Percentiles rank a stretch among this genome's conserved stretches.
These are phyloP conservation scores for Phytophthora palmivora DNA, from an alignment of 352 stramenopile species.

Conservation along the genomic window DNA sequence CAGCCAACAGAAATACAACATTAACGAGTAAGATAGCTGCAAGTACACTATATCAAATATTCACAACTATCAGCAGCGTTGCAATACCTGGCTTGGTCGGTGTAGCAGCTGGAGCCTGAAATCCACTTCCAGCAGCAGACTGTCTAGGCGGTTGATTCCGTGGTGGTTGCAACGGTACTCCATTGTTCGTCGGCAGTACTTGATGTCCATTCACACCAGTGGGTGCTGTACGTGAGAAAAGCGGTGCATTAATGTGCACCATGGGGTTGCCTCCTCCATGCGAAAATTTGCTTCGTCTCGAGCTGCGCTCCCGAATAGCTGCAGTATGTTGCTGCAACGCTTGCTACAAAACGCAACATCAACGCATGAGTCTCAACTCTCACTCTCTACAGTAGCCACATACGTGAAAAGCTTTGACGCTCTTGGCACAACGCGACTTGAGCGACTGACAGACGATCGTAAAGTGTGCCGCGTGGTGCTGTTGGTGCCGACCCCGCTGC, in stretches of 20 bases:
- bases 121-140: constrained; percentile 21
- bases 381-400: constrained; percentile 11
- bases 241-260: constrained; percentile 81
- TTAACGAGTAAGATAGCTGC: not conserved
- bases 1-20: constrained; percentile 6
- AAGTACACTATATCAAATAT: not conserved
- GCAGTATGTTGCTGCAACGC: constrained; percentile 70
- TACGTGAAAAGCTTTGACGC: constrained; percentile 82
- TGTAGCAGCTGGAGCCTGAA: constrained; percentile 22
- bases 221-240: constrained; percentile 65
- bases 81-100: constrained; percentile 35
- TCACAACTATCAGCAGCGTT: not conserved
- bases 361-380: constrained; percentile 10
- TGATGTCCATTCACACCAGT: constrained; percentile 23
- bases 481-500: constrained; percentile 59
- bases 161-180: constrained; percentile 29
- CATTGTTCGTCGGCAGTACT: constrained; percentile 32
- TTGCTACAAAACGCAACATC: constrained; percentile 48
- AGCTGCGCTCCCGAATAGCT: constrained; percentile 78
- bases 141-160: constrained; percentile 21
- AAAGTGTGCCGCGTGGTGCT: constrained; percentile 87
- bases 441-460: constrained; percentile 79
- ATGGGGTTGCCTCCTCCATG: constrained; percentile 73
- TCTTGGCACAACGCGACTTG: constrained; percentile 84
- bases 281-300: constrained; percentile 83